Percentiles rank a stretch among this genome's conserved stretches.
These are phyloP conservation scores for Penicillium bialowiezense DNA, from an alignment of 495 filamentous ascomycete genomes.

Conservation along the genomic window DNA sequence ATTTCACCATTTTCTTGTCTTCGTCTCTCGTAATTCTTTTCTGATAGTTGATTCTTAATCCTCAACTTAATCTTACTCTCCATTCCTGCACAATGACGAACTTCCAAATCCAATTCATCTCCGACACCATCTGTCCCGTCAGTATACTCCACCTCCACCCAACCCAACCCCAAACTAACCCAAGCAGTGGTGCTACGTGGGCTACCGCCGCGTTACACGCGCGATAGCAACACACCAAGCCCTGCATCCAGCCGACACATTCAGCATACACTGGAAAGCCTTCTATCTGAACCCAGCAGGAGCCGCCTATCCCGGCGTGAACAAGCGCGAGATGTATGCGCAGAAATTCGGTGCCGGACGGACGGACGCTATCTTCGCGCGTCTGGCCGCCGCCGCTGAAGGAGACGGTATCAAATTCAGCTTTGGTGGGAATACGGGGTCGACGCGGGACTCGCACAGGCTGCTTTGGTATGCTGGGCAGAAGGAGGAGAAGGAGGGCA, in stretches of 20 bases:
- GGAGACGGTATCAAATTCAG: constrained; percentile 69
- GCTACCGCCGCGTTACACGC: constrained; percentile 66
- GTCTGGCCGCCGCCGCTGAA: constrained; percentile 56
- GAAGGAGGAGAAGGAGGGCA: constrained; percentile 44
- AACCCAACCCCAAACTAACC: constrained; percentile 12
- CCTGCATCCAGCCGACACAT: constrained; percentile 61
- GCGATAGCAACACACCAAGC: constrained; percentile 66
- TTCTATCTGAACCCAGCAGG: constrained; percentile 76
- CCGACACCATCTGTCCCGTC: constrained; percentile 75
- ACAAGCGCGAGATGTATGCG: constrained; percentile 55
- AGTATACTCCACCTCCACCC: constrained; percentile 11
- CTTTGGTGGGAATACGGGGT: constrained; percentile 71
- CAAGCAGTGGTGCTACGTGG: constrained; percentile 75
- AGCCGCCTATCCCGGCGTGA: constrained; percentile 49
- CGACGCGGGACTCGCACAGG: constrained; percentile 73
- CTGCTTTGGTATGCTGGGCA: constrained; percentile 67
- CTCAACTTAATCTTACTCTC: no score
- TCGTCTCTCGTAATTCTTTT: no score
- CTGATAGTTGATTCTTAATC: no score
- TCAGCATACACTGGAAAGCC: constrained; percentile 68
- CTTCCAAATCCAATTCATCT: constrained; percentile 71
- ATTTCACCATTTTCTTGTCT: no score
- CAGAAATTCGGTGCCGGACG: constrained; percentile 60
- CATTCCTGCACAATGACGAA: constrained; percentile 59
- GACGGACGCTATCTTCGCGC: constrained; percentile 51